Evolutionary conservation across 2,329 filamentous ascomycete species (phyloP).

Genomic region (Chrysoporthe puriensis): DNA sequence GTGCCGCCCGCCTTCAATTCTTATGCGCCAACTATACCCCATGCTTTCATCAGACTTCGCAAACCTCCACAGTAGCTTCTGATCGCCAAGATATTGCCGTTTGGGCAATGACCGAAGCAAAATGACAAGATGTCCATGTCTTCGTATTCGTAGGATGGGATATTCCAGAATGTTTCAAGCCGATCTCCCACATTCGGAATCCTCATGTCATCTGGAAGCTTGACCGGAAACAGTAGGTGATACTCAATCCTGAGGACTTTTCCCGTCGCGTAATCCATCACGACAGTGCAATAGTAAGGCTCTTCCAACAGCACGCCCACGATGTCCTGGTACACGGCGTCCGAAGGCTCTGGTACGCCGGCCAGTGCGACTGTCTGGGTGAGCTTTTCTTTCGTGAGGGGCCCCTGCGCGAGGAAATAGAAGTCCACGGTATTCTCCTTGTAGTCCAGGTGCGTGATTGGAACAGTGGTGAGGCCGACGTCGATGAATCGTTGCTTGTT

Average conservation of each 20-base stretch:
- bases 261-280: conserved; percentile 23
- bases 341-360: conserved; percentile 23
- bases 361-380: conserved; percentile 20
- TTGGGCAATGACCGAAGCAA: conserved; percentile 20
- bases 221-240: conserved; percentile 28
- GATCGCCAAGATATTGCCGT: conserved; percentile 19
- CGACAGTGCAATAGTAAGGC: conserved; percentile 22
- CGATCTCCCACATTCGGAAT: conserved; percentile 23
- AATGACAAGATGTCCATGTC: conserved; percentile 27
- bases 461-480: conserved; percentile 11
- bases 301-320: conserved; percentile 25
- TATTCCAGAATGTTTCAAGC: conserved; percentile 23
- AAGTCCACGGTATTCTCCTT: conserved; percentile 9
- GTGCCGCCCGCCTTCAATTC: not conserved
- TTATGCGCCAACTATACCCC: conserved; percentile 24
- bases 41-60: conserved; percentile 24
- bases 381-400: conserved; percentile 19
- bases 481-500: conserved; percentile 16
- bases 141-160: conserved; percentile 24
- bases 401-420: conserved; percentile 26
- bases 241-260: conserved; percentile 24
- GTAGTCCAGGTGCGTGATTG: conserved; percentile 23
- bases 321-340: conserved; percentile 16
- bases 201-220: conserved; percentile 25
- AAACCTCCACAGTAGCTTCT: conserved; percentile 27